phyloP scores from a whole-genome alignment of 164 flowering plant genomes.

The Aristolochia californica region DNA sequence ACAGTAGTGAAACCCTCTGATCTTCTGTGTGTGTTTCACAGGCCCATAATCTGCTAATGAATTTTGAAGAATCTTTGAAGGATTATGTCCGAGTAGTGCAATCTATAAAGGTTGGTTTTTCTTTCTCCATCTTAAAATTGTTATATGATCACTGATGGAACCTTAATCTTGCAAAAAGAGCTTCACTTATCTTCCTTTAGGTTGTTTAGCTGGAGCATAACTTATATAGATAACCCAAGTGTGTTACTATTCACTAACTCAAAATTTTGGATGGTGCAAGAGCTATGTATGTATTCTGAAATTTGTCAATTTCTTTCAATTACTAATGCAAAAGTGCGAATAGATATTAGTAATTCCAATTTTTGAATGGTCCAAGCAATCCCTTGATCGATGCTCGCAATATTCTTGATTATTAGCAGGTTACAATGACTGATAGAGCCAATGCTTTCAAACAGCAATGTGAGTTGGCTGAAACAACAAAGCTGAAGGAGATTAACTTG shows the following conservation, averaged over 20 bases:
- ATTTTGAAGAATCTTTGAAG: conserved; percentile 96
- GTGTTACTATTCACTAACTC: not conserved
- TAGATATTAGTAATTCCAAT: too few relatives aligned
- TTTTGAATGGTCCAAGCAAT: not conserved
- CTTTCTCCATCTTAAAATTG: not conserved
- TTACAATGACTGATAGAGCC: conserved; percentile 84
- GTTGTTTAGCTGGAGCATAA: not conserved
- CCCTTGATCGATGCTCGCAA: not conserved
- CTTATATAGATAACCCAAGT: too few relatives aligned
- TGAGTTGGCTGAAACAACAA: conserved; percentile 84
- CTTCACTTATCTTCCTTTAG: not conserved
- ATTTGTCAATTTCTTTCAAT: too few relatives aligned
- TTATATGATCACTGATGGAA: not conserved
- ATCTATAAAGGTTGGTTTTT: conserved; percentile 64
- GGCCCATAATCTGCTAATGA: conserved; percentile 85
- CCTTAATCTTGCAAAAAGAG: too few relatives aligned
- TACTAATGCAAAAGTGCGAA: too few relatives aligned
- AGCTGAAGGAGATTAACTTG: conserved; percentile 95
- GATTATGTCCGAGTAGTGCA: conserved; percentile 97
- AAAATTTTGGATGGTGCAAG: not conserved
- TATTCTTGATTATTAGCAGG: conserved; percentile 24
- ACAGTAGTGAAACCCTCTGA: not conserved
- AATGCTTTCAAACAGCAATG: conserved; percentile 88
- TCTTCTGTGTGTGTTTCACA: conserved; percentile 16
- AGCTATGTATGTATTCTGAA: too few relatives aligned